Evolutionary conservation across 768 basidiomycete genomes (phyloP), one percentile per base, ranked within the genome.

Genomic region (Amanita subjunquillea): DNA sequence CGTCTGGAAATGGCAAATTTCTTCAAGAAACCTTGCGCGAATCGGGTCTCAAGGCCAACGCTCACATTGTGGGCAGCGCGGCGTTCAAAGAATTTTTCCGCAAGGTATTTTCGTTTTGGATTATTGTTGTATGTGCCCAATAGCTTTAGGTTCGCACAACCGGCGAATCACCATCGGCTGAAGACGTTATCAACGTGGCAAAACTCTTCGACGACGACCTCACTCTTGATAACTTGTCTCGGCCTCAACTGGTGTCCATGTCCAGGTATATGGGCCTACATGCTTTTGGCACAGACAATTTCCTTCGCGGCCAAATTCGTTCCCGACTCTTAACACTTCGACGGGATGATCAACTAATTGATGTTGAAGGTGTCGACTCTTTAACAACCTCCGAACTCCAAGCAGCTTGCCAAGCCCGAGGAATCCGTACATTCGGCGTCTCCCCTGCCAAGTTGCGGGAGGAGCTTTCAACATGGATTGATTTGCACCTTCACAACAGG

Each of bases 51-150:
- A 93, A 90, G 66, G 91, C 91, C 7, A 91, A 90, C 55, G 83
- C 86, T 17, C 92, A 95, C 63, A 96, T 99, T 54, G 82, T 97
- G 54, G 88, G 91, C 56, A 87, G 80, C 39, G 94, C 96, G 51
- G 90, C 92, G 38, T 99, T 99, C 80, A 97, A 97, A 65, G 92
- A 95, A 67, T 99, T 99, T 73, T 99, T 99, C 85, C 82, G 91
- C 64, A 98, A 98, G 72, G 92, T 91, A 49, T 41, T 15, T 15
- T 32, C 41, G 4, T 43, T 6, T 7, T 40, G 20, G 29, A 36
- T 44, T 15, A 23, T 10, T 39, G 27, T 10, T 17, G 22, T 32
- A 6, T 42, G 34, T 48, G 45, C 32, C 47, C 17, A 34, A 39
- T 10, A 38, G 44, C 1, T 29, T 5, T 57, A 87, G 87, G 85